Percentiles rank a stretch among this genome's conserved stretches.
These are phyloP conservation scores for Glycine tomentella DNA, from an alignment of 306 rosid genomes.

Conservation along the genomic window DNA sequence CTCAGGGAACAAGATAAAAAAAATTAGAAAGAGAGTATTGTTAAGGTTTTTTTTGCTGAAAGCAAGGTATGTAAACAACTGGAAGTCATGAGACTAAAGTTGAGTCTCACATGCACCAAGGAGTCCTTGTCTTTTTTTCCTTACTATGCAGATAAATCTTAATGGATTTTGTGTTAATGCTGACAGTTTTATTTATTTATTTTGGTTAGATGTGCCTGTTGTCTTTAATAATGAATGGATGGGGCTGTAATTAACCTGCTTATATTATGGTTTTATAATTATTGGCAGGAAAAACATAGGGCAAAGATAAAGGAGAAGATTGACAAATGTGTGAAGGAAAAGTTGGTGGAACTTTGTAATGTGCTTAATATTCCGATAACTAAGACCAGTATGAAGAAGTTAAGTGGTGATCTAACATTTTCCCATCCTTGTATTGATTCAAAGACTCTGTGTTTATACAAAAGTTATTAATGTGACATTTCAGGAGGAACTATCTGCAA, in stretches of 20 bases:
- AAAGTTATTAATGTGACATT: conserved; percentile 19
- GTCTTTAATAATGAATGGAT: neutral
- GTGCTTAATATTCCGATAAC: too few relatives aligned
- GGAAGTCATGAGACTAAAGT: too few relatives aligned
- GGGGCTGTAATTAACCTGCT: conserved; percentile 9
- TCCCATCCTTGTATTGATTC: neutral
- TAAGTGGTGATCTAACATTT: neutral
- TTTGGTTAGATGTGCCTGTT: neutral
- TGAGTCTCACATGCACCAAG: too few relatives aligned
- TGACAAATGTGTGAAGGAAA: conserved; percentile 63
- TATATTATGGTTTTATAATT: neutral
- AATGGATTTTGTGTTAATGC: neutral
- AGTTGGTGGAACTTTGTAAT: too few relatives aligned
- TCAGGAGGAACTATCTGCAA: conserved; percentile 83
- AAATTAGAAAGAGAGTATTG: too few relatives aligned
- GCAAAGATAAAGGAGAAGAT: conserved; percentile 74
- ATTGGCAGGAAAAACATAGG: conserved; percentile 49
- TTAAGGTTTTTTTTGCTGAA: too few relatives aligned
- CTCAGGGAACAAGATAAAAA: too few relatives aligned
- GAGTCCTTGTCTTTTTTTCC: conserved; percentile 8
- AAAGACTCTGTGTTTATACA: neutral
- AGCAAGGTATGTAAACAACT: too few relatives aligned
- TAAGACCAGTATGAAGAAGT: too few relatives aligned
- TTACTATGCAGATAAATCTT: neutral
- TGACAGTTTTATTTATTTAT: too few relatives aligned